Evolutionary conservation across 2,329 filamentous ascomycete species (phyloP), one percentile per base, ranked within the genome.

Genomic region (Keithomyces neogunnii): DNA sequence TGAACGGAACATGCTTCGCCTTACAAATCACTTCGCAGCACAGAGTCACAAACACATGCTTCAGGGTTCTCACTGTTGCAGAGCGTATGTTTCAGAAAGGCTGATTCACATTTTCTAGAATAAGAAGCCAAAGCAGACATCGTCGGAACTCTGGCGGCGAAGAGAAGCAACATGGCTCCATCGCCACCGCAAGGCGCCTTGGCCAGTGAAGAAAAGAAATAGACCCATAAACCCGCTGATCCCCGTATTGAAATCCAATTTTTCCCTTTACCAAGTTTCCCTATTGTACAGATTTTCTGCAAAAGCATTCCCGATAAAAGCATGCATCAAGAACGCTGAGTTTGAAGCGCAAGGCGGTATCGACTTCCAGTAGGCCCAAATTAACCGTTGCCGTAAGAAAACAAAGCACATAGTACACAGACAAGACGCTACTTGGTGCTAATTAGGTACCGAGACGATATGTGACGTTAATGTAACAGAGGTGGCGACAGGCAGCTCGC

Each of bases 41-140:
- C 33, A 35, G 33, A 35, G 33, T 35, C 33, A 35, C 33, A 35
- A 6, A 35, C 11, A 35, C 11, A 19, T 19, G 19, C 19, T 19
- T 19, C 19, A 1, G 19, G 19, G 19, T 19, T 19, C 19, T 19
- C 19, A 19, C 19, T 19, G 19, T 19, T 19, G 19, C 19, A 19
- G 19, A 19, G 19, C 19, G 19, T 19, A 19, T 19, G 19, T 31
- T 53, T 49, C 51, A 57, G 51, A 31, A 54, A 57, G 52, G 55
- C 58, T 54, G 50, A 57, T 57, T 59, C 48, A 57, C 56, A 59
- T 56, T 57, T 19, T 48, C 39, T 48, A 45, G 10, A 42, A n/a
- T 54, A 53, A 54, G 45, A 47, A 48, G 53, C 49, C 53, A 53
- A 56, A 56, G 54, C 45, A 55, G 45, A 42, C 30, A 42, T 46